Percentiles rank a stretch among this genome's conserved stretches.
Evolutionary conservation across 106 monocot genomes (phyloP).

Genomic region (Gastrodia elata): DNA sequence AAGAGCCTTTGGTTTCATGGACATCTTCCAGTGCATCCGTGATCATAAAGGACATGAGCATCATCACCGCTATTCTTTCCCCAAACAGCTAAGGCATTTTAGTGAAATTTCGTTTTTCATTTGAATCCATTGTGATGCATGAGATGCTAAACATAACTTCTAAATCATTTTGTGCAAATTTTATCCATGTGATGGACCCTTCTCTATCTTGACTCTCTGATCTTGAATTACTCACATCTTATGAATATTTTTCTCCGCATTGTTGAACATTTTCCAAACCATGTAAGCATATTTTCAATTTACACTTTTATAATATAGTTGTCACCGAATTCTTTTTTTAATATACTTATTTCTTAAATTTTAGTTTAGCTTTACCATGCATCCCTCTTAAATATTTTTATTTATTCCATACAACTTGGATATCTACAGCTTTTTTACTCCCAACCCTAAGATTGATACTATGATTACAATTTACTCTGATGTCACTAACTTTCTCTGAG

Average conservation of each 20-base stretch:
- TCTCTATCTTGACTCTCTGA: not conserved
- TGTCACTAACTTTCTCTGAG: no score
- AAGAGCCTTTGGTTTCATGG: not conserved
- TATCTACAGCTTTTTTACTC: not conserved
- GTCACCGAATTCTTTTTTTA: not conserved
- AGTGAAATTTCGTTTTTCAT: not conserved
- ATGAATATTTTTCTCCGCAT: not conserved
- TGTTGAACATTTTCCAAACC: not conserved
- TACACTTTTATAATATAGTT: not conserved
- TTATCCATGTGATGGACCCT: not conserved
- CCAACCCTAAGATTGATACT: not conserved
- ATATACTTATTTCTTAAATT: not conserved
- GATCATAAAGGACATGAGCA: not conserved
- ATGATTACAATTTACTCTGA: no score
- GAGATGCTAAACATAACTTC: not conserved
- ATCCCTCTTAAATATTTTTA: not conserved
- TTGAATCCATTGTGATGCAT: not conserved
- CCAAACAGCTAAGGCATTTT: not conserved
- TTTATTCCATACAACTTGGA: not conserved
- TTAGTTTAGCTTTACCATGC: no score
- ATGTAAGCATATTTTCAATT: not conserved
- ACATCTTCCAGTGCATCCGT: not conserved
- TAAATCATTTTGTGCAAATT: not conserved
- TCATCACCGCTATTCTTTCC: not conserved
- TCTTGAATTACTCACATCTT: not conserved